A percentile compares a stretch with the other conserved stretches of the same genome.
phyloP scores from a whole-genome alignment of 176 grass and related monocot genomes.

The barley (Hordeum vulgare) region MorexV3_pseudomolecules_assembly NC_058520.1:341801898-341802397 shows the following conservation, averaged over 20 bases:
- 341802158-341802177: constrained; percentile 87
- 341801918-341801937: background rate
- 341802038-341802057: constrained; percentile 11
- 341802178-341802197: constrained; percentile 80
- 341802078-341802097: constrained; percentile 3
- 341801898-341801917: background rate
- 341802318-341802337: constrained; percentile 67
- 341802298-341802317: constrained; percentile 85
- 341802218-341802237: constrained; percentile 44
- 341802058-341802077: background rate
- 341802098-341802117: constrained; percentile 7
- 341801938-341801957: background rate
- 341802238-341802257: constrained; percentile 59
- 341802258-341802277: constrained; percentile 89
- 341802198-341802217: constrained; percentile 41
- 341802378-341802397: constrained; percentile 60
- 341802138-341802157: constrained; percentile 90
- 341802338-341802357: constrained; percentile 55
- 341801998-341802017: background rate
- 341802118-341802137: constrained; percentile 78
- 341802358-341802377: constrained; percentile 43
- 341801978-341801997: background rate
- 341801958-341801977: background rate
- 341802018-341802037: background rate
- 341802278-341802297: constrained; percentile 91